Evolutionary conservation across 2,329 filamentous ascomycete genomes (phyloP).

Genomic region (Thelonectria blattea): DNA sequence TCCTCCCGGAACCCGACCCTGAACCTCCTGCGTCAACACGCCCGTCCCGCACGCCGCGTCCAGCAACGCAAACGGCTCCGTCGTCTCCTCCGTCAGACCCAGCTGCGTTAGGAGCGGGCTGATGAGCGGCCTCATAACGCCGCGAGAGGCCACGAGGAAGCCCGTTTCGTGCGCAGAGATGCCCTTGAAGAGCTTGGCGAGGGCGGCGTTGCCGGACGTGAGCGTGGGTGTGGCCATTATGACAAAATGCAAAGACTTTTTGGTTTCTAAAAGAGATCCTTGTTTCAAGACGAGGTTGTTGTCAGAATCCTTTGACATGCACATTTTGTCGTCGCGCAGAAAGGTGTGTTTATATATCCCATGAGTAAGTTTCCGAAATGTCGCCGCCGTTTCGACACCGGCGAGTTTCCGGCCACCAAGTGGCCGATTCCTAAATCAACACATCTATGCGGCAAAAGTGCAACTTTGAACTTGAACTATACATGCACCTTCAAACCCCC

Average conservation of each 20-base stretch:
- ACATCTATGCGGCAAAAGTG: neutral
- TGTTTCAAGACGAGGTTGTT: no score
- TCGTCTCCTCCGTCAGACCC: conserved; percentile 23
- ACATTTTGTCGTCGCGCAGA: neutral
- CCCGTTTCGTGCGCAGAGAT: conserved; percentile 16
- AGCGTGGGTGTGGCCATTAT: conserved; percentile 20
- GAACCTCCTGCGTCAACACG: conserved; percentile 53
- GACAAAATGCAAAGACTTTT: neutral
- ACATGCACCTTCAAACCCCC: neutral
- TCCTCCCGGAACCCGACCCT: conserved; percentile 45
- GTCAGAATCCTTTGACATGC: neutral
- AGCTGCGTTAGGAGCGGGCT: conserved; percentile 36
- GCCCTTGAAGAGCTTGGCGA: conserved; percentile 26
- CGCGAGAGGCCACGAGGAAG: conserved; percentile 18
- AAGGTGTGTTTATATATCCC: conserved; percentile 7
- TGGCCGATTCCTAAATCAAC: neutral
- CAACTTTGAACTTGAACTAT: neutral
- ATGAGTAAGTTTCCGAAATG: conserved; percentile 22
- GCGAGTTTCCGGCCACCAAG: neutral
- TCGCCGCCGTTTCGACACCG: conserved; percentile 2
- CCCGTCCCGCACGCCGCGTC: conserved; percentile 62
- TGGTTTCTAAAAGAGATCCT: neutral
- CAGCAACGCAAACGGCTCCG: conserved; percentile 49
- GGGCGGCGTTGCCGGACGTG: conserved; percentile 16
- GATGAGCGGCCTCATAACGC: conserved; percentile 28